Conservation (phyloP, 2,329 filamentous ascomycete species). For the Pezizomycotina sp. region DNA sequence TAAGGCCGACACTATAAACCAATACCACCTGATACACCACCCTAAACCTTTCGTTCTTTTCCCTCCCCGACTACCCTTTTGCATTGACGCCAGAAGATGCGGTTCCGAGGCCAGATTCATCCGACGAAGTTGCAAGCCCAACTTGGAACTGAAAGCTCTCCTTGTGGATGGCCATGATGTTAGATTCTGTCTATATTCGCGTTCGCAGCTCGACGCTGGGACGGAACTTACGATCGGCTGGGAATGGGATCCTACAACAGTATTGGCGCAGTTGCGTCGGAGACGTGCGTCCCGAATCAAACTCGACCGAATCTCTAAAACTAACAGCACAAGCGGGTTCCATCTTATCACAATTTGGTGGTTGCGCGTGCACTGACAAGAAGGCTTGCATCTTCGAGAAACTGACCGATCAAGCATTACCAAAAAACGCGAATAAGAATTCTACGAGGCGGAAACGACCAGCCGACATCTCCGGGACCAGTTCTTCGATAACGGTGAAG, state of each 20-base stretch:
- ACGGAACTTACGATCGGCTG: constrained; percentile 52
- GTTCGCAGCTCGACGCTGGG: constrained; percentile 47
- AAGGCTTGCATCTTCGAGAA: constrained; percentile 21
- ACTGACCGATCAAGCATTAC: constrained; percentile 19
- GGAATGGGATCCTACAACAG: constrained; percentile 33
- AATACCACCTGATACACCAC: constrained; percentile 36
- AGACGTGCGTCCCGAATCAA: constrained; percentile 29
- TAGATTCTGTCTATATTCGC: constrained; percentile 88
- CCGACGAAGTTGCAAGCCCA: constrained; percentile 81
- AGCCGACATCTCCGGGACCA: constrained; percentile 9
- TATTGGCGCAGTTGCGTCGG: constrained; percentile 17
- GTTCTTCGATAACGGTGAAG: constrained; percentile 28
- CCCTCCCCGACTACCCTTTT: constrained; percentile 72
- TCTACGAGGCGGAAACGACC: constrained; percentile 15
- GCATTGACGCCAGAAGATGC: constrained; percentile 79
- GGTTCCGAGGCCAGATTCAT: constrained; percentile 76
- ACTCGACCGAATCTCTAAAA: constrained; percentile 27
- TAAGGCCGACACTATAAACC: constrained; percentile 34
- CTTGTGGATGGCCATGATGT: constrained; percentile 58
- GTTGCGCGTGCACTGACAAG: constrained; percentile 22
- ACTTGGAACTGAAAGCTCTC: constrained; percentile 73
- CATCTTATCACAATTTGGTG: constrained; percentile 21
- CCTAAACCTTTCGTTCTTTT: constrained; percentile 64
- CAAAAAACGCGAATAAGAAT: constrained; percentile 20
- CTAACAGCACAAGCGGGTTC: constrained; percentile 28